phyloP scores from a whole-genome alignment of 2,329 filamentous ascomycete genomes.

The Colletotrichum abscissum region DNA sequence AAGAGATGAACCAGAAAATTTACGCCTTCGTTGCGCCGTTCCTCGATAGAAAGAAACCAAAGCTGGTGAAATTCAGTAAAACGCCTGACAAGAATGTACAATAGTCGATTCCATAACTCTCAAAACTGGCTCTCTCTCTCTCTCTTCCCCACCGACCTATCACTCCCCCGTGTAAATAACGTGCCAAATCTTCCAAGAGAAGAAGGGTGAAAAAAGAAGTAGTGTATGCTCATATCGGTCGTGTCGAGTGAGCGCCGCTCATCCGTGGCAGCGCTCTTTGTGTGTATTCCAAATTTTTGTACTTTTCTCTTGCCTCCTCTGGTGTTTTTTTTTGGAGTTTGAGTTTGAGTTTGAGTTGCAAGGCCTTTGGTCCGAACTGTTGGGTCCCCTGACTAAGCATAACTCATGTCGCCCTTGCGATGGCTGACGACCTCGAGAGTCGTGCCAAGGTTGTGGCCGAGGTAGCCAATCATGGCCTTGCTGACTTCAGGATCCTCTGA shows the following conservation, averaged over 20 bases:
- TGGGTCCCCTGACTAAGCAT: slow-evolving; percentile 35
- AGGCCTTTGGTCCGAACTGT: background rate
- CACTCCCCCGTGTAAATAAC: background rate
- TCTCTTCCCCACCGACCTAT: background rate
- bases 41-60: background rate
- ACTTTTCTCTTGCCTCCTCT: background rate
- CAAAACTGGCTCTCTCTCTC: background rate
- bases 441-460: slow-evolving; percentile 55
- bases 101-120: background rate
- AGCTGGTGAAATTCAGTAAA: background rate
- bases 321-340: background rate
- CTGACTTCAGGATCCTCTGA: slow-evolving; percentile 56
- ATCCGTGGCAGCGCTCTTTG: background rate
- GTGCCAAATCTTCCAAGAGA: background rate
- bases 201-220: background rate
- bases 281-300: background rate
- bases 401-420: slow-evolving; percentile 47
- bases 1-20: background rate
- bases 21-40: background rate
- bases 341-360: background rate
- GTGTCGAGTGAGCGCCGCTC: slow-evolving; percentile 3
- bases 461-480: slow-evolving; percentile 57
- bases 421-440: slow-evolving; percentile 55
- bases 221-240: slow-evolving; percentile 32
- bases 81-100: background rate